Conservation (phyloP, 1,284 basidiomycete genomes). For the Sparassis latifolia region DNA sequence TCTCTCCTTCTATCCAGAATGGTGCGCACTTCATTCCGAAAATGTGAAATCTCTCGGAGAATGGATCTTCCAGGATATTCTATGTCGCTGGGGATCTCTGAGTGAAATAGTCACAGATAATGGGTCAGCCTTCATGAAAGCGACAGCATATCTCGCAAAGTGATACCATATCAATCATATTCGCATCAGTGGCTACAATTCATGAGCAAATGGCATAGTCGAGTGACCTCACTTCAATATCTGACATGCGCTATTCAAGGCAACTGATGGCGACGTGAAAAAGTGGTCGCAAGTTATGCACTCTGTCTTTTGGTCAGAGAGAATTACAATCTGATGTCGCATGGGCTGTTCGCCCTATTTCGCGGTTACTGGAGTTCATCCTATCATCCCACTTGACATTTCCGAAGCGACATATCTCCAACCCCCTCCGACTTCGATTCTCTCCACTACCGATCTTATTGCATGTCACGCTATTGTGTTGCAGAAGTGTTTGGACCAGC, state of each 20-base stretch:
- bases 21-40: slow-evolving; percentile 8
- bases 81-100: slow-evolving; percentile 18
- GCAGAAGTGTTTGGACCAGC: too few relatives aligned
- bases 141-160: slow-evolving; percentile 21
- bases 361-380: too few relatives aligned
- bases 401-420: too few relatives aligned
- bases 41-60: slow-evolving; percentile 9
- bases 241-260: slow-evolving; percentile 29
- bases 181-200: slow-evolving; percentile 38
- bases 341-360: slow-evolving; percentile 32
- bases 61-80: slow-evolving; percentile 21
- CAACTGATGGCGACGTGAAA: slow-evolving; percentile 23
- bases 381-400: too few relatives aligned
- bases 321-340: slow-evolving; percentile 21
- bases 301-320: slow-evolving; percentile 34
- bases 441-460: too few relatives aligned
- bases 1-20: slow-evolving; percentile 14
- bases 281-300: slow-evolving; percentile 23
- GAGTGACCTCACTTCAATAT: slow-evolving; percentile 32
- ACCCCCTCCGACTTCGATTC: too few relatives aligned
- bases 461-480: too few relatives aligned
- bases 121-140: slow-evolving; percentile 25
- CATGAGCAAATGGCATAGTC: slow-evolving; percentile 30
- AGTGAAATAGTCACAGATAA: slow-evolving; percentile 21
- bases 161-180: slow-evolving; percentile 33